These are phyloP conservation scores for Saccharomyces hybrid DNA, from an alignment of 1,139 yeast species.

Conservation along the genomic window DNA sequence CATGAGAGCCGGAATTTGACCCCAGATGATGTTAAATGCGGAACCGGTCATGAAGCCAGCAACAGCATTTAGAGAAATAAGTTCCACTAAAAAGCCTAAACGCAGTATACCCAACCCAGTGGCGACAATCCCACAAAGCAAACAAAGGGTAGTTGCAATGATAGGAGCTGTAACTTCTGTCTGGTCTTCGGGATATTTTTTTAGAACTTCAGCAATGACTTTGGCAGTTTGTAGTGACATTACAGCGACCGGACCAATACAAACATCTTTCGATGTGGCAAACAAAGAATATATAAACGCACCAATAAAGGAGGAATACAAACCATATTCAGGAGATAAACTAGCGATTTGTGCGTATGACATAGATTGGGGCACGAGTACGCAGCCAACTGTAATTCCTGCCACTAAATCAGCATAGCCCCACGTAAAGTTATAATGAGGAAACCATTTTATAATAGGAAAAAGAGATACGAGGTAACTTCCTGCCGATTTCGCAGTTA, in stretches of 20 bases:
- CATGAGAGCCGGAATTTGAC: slow-evolving; percentile 87
- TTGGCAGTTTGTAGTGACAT: slow-evolving; percentile 85
- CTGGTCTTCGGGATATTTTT: slow-evolving; percentile 29
- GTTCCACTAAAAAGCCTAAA: slow-evolving; percentile 81
- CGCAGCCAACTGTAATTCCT: slow-evolving; percentile 89
- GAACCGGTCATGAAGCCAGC: slow-evolving; percentile 96
- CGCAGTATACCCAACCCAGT: slow-evolving; percentile 75
- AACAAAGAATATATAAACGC: slow-evolving; percentile 82
- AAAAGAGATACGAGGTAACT: slow-evolving; percentile 57
- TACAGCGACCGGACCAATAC: slow-evolving; percentile 96
- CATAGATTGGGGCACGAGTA: slow-evolving; percentile 92
- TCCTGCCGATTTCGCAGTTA: slow-evolving; percentile 12
- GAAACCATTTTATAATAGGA: slow-evolving; percentile 76
- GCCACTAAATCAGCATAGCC: slow-evolving; percentile 77
- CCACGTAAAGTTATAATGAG: slow-evolving; percentile 78
- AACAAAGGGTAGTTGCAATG: slow-evolving; percentile 73
- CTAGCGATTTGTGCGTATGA: slow-evolving; percentile 87
- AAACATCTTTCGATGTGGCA: slow-evolving; percentile 93
- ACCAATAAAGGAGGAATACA: slow-evolving; percentile 89
- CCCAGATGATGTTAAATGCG: slow-evolving; percentile 70
- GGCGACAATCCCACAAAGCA: slow-evolving; percentile 80
- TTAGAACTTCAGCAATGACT: slow-evolving; percentile 60
- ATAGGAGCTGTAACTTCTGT: slow-evolving; percentile 42
- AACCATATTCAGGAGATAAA: slow-evolving; percentile 73
- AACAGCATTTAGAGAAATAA: slow-evolving; percentile 86